These are phyloP conservation scores for Cordyceps fumosorosea DNA, from an alignment of 2,329 filamentous ascomycete species.

Conservation along the genomic window DNA sequence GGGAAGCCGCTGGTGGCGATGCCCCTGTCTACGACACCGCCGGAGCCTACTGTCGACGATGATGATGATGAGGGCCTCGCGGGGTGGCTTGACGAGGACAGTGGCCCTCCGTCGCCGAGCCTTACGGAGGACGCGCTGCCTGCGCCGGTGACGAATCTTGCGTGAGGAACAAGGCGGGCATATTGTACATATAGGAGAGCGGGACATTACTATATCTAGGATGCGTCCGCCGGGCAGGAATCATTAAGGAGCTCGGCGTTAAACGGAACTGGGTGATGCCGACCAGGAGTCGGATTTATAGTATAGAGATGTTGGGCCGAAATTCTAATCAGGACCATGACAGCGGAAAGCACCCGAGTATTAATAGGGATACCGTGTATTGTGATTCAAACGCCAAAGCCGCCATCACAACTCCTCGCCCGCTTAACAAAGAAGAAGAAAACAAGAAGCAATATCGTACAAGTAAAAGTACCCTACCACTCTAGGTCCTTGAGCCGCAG, in stretches of 20 bases:
- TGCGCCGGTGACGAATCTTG: neutral
- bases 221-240: neutral
- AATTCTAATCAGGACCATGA: neutral
- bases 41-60: slow-evolving; percentile 14
- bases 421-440: neutral
- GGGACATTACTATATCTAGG: neutral
- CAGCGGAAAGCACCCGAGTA: neutral
- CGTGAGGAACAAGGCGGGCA: neutral
- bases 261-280: neutral
- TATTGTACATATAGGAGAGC: neutral
- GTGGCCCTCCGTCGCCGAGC: neutral
- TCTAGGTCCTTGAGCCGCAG: slow-evolving; percentile 25
- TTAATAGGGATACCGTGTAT: neutral
- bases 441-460: neutral
- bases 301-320: neutral
- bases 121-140: neutral
- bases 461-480: slow-evolving; percentile 22
- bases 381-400: neutral
- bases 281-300: neutral
- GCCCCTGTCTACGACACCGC: slow-evolving; percentile 11
- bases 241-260: neutral
- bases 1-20: slow-evolving; percentile 13
- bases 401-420: neutral
- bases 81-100: slow-evolving; percentile 23
- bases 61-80: slow-evolving; percentile 23